A percentile compares a stretch with the other conserved stretches of the same genome.
phyloP scores from a whole-genome alignment of 176 grass and related monocot genomes.

The Aegilops speltoides region DNA sequence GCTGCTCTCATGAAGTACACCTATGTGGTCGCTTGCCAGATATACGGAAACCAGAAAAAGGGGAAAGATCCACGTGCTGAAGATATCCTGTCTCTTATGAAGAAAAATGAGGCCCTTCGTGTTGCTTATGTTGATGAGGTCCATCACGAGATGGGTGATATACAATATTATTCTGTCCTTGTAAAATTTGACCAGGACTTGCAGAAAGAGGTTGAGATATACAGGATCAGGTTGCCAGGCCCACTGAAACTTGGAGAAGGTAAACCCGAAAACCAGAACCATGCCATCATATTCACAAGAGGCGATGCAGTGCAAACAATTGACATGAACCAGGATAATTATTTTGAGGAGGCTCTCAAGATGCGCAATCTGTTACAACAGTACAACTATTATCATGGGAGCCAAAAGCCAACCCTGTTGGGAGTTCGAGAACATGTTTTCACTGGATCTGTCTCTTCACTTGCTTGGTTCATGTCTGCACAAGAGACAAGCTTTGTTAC shows the following conservation, averaged over 20 bases:
- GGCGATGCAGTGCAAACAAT: conserved; percentile 93
- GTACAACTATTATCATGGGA: conserved; percentile 68
- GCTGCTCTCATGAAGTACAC: conserved; percentile 94
- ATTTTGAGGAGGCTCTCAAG: conserved; percentile 97
- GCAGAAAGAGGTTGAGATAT: conserved; percentile 86
- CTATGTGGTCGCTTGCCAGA: conserved; percentile 92
- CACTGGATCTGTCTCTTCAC: conserved; percentile 95
- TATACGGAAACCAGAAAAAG: conserved; percentile 88
- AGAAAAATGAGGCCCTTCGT: conserved; percentile 85
- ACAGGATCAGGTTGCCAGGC: conserved; percentile 86
- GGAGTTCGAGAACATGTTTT: conserved; percentile 97
- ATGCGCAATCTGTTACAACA: conserved; percentile 97
- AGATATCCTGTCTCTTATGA: conserved; percentile 90
- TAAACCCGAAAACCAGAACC: conserved; percentile 98
- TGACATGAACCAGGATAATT: conserved; percentile 99
- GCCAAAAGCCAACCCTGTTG: conserved; percentile 80
- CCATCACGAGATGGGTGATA: conserved; percentile 30
- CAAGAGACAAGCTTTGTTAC: conserved; percentile 99
- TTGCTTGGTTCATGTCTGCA: conserved; percentile 99
- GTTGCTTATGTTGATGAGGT: conserved; percentile 96
- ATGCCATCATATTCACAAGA: conserved; percentile 94
- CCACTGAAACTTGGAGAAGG: conserved; percentile 90
- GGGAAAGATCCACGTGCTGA: conserved; percentile 74
- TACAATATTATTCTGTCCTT: conserved; percentile 85
- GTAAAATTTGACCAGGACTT: conserved; percentile 82